Conservation (phyloP, 345 rosid species). For the Raphanus raphanistrum region DNA sequence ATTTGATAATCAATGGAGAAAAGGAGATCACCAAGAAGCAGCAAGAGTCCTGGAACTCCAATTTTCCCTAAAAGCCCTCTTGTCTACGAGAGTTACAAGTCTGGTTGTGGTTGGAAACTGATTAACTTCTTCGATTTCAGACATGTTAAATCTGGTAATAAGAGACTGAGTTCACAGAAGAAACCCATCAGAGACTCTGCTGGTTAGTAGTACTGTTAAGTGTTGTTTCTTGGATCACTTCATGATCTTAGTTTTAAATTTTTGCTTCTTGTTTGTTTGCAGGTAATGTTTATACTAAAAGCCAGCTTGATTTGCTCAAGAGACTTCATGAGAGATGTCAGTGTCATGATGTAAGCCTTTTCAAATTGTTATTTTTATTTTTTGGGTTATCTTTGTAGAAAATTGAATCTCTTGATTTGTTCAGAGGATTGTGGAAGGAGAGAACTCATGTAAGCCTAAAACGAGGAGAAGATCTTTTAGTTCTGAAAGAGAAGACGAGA, state of each 20-base stretch:
- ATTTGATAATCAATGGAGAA: constrained; percentile 35
- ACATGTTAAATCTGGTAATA: constrained; percentile 44
- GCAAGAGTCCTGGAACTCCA: constrained; percentile 47
- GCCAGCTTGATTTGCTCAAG: constrained; percentile 46
- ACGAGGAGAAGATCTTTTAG: constrained; percentile 40
- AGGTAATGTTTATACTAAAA: constrained; percentile 44
- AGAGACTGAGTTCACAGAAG: constrained; percentile 52
- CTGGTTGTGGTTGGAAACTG: constrained; percentile 62
- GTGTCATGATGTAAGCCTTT: constrained; percentile 44
- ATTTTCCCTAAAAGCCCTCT: constrained; percentile 58
- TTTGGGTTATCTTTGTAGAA: background rate
- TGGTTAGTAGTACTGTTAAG: constrained; percentile 36
- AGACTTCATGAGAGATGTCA: constrained; percentile 42
- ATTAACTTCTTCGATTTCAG: constrained; percentile 54
- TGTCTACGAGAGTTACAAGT: constrained; percentile 57
- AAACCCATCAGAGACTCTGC: constrained; percentile 42
- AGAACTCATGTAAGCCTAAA: constrained; percentile 37
- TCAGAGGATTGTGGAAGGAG: constrained; percentile 36
- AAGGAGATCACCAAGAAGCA: constrained; percentile 50
- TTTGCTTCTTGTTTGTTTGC: constrained; percentile 7
- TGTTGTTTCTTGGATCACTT: constrained; percentile 1
- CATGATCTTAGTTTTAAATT: background rate
- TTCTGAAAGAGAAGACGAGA: constrained; percentile 37
- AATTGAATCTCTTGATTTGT: constrained; percentile 27
- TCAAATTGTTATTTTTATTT: background rate